Conservation (phyloP, 1,284 basidiomycete genomes). For the Mycena citricolor region DNA sequence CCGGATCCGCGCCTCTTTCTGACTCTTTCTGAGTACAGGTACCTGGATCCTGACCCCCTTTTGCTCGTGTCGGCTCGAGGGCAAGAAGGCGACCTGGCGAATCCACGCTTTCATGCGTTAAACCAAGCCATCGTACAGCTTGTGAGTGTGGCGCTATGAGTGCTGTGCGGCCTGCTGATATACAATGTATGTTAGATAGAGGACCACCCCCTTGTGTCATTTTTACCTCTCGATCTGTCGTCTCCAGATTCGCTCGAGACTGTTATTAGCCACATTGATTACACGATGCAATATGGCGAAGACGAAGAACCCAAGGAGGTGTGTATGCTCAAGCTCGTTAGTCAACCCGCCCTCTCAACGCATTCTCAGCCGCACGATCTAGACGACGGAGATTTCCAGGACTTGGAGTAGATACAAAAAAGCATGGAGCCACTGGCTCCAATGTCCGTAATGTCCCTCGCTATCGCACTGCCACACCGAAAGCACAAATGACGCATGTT, state of each 20-base stretch:
- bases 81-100: slow-evolving; percentile 63
- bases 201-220: slow-evolving; percentile 97
- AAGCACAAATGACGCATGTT: slow-evolving; percentile 13
- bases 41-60: slow-evolving; percentile 95
- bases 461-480: neutral
- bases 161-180: slow-evolving; percentile 11
- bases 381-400: slow-evolving; percentile 84
- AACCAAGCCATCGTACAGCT: slow-evolving; percentile 95
- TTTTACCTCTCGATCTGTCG: slow-evolving; percentile 92
- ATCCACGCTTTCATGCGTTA: slow-evolving; percentile 89
- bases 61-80: slow-evolving; percentile 70
- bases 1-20: neutral
- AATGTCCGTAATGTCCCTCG: neutral
- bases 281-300: slow-evolving; percentile 95
- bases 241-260: slow-evolving; percentile 88
- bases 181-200: slow-evolving; percentile 70
- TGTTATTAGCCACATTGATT: slow-evolving; percentile 94
- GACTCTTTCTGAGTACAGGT: slow-evolving; percentile 46
- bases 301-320: slow-evolving; percentile 92
- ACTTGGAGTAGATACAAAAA: slow-evolving; percentile 48
- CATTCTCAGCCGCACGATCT: slow-evolving; percentile 72
- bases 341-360: neutral
- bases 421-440: too few relatives aligned
- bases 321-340: slow-evolving; percentile 25
- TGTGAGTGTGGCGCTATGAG: slow-evolving; percentile 46